Base-by-base conservation (phyloP, 495 filamentous ascomycete genomes). In the Echria macrotheca region DNA sequence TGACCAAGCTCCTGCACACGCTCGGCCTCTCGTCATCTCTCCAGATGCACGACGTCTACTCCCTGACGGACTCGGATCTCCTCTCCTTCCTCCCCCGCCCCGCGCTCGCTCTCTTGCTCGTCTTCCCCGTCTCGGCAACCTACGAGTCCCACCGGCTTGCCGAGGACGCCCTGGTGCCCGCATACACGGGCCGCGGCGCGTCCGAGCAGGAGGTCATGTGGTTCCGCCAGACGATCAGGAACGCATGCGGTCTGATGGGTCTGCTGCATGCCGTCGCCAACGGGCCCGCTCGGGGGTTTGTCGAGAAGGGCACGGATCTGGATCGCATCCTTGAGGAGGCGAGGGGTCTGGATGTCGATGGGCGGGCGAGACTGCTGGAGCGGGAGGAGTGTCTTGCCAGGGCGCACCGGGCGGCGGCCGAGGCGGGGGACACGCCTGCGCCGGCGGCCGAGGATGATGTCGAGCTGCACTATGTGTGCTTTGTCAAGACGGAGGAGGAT, bases 211-310 rank as follows among this genome's bases (percentile, higher is more conserved):
- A n/a, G n/a, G 82, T 87, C 2, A 72, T 87, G 25, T 94, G 88
- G 88, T 93, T 88, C 70, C 80, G 79, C 50, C 89, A 95, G 57
- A 95, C 88, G 0, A 94, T 95, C 57, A 76, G 81, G 29, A 82
- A 94, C 59, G 83, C 87, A 4, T 95, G 89, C 66, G 89, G 89
- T 0, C 69, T 86, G 36, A 88, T 91, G 59, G 87, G 82, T 0
- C 69, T 93, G 25, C 60, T 93, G n/a, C 89, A 94, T 65, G 79
- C 80, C 25, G 72, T 86, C 4, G 59, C 69, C 12, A 93, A 93
- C 64, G 72, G 71, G 11, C 49, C 55, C 1, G 71, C 70, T 3
- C 39, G 59, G 37, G 61, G 59, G 10, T 74, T 77, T 33, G 73
- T 84, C 35, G 49, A 60, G 58, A 25, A 10, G 38, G 61, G 42